Base-by-base conservation (phyloP, 805 yeast genomes). In the Metschnikowia cubensis region DNA sequence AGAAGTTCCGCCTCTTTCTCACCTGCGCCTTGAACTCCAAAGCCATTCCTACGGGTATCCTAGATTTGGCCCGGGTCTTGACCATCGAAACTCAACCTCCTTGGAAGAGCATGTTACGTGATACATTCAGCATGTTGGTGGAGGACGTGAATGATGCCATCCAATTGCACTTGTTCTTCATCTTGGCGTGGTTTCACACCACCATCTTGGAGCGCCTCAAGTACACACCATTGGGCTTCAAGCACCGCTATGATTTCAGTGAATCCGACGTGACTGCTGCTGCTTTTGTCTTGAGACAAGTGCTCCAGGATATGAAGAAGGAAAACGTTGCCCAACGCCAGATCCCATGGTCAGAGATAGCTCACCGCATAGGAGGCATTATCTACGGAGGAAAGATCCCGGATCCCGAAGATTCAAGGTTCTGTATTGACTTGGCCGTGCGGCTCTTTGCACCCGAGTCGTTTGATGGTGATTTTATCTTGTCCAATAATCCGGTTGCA, bases 131-230 rank as follows among this genome's bases (percentile, higher is more conserved):
- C 2, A 35, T 40, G 25, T 21, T 55, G 11, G 48, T 37, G 1
- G 37, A n/a, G 3, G 31, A 37, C 6, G 32, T 14, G 2, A 31
- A 29, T 5, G 42, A 45, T 8, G 21, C 34, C 1, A 36, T 35
- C 13, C 51, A 53, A 35, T 22, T 44, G 31, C 75, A 79, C 46
- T 57, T 85, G 2, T 73, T 68, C 51, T 81, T 84, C 55, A 63
- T 85, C 25, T 55, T 87, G 4, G 73, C 81, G 0, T 88, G 96
- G 96, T 77, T 78, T 53, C 95, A 88, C 60, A 75, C 87, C 0
- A 60, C 85, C 0, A 60, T 89, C 3, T 74, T 74, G 34, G 89
- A 83, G 52, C 65, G 88, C 47, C 63, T 79, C 45, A 70, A 85
- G 42, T 84, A 75, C 54, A 75, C 73, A 0, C 89, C 92, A 0